Conservation (phyloP, 768 basidiomycete species). For the Russula sp. region DNA sequence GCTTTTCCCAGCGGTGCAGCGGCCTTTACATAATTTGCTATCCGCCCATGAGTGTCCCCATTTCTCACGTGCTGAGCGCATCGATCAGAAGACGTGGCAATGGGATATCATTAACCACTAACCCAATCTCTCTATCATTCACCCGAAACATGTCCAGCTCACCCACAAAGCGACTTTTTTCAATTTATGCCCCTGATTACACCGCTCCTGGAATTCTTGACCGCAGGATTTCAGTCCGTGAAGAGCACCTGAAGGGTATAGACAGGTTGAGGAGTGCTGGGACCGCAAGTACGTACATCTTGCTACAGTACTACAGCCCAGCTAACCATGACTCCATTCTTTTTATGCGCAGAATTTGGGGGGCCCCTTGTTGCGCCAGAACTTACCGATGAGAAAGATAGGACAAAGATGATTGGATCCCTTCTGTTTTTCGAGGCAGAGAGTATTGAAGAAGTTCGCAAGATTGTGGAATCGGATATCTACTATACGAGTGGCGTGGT, state of each 20-base stretch:
- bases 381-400: constrained; percentile 13
- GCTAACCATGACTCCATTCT: background rate
- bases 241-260: constrained; percentile 32
- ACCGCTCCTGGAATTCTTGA: constrained; percentile 33
- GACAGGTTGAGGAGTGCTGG: constrained; percentile 12
- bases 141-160: constrained; percentile 12
- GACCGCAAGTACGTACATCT: constrained; percentile 26
- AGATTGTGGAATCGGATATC: constrained; percentile 33
- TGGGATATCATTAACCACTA: background rate
- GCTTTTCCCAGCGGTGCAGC: too few species aligned
- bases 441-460: constrained; percentile 33
- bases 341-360: constrained; percentile 15
- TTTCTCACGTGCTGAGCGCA: background rate
- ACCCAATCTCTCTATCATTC: background rate
- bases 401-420: constrained; percentile 34
- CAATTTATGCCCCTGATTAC: constrained; percentile 39
- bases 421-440: constrained; percentile 31
- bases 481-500: constrained; percentile 36
- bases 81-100: background rate
- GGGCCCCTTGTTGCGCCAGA: constrained; percentile 27
- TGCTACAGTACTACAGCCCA: background rate
- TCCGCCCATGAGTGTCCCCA: background rate
- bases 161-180: constrained; percentile 28
- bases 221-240: constrained; percentile 33
- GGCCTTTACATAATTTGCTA: too few species aligned